Conservation (phyloP, 768 basidiomycete species). For the Termitomyces sp. region DNA sequence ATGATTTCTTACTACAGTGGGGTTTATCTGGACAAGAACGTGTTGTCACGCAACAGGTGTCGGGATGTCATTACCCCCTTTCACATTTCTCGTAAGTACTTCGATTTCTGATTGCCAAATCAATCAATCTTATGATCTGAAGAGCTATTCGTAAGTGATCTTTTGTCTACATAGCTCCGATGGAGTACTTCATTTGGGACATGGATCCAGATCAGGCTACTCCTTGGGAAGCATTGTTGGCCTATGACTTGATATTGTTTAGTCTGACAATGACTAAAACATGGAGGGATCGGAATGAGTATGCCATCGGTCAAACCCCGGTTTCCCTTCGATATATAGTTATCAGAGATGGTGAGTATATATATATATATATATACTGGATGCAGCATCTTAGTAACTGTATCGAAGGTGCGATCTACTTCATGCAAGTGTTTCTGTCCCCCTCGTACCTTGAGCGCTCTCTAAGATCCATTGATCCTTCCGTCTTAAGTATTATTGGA, state of each 20-base stretch:
- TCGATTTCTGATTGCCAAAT: neutral
- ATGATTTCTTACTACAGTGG: neutral
- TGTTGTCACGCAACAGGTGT: neutral
- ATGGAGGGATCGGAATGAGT: neutral
- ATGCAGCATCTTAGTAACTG: neutral
- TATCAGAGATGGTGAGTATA: slow-evolving; percentile 2
- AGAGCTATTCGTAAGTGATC: neutral
- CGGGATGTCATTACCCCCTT: neutral
- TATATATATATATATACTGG: too few relatives aligned
- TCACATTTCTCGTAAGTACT: neutral
- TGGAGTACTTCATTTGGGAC: neutral
- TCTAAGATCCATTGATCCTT: neutral
- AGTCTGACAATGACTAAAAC: slow-evolving; percentile 5
- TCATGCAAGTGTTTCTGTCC: neutral
- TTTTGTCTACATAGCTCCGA: neutral
- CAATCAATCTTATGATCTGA: neutral
- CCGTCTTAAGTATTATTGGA: neutral
- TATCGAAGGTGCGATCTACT: neutral
- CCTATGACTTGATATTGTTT: slow-evolving; percentile 6
- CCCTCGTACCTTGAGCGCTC: neutral
- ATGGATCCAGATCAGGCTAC: neutral
- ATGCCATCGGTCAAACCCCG: neutral
- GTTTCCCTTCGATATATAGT: neutral
- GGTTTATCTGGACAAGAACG: neutral
- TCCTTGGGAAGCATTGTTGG: slow-evolving; percentile 7